Evolutionary conservation across 371 early-diverging fungal species (phyloP).

Genomic region (Spraguea lophii): DNA sequence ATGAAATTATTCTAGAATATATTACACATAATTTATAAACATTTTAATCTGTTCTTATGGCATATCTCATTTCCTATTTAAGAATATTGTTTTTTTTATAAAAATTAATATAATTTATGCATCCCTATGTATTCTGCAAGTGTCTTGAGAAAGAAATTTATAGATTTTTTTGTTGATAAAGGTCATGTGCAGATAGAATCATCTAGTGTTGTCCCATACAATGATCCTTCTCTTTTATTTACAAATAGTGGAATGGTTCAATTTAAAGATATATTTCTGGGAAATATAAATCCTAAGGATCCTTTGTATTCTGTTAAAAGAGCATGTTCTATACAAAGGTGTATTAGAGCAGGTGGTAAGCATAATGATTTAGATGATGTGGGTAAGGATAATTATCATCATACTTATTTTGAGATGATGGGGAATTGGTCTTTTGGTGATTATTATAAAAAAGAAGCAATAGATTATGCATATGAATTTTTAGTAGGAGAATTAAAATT

Average conservation of each 20-base stretch:
- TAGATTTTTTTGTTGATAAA: conserved; percentile 62
- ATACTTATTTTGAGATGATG: conserved; percentile 99
- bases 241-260: conserved; percentile 99
- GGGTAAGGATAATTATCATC: conserved; percentile 96
- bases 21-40: too few relatives aligned
- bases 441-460: conserved; percentile 90
- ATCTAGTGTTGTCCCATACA: conserved; percentile 74
- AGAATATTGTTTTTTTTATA: too few relatives aligned
- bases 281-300: conserved; percentile 68
- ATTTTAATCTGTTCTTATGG: too few relatives aligned
- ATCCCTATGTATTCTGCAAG: too few relatives aligned
- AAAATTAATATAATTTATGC: too few relatives aligned
- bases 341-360: conserved; percentile 96
- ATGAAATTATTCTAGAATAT: too few relatives aligned
- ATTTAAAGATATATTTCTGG: conserved; percentile 91
- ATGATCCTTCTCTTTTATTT: conserved; percentile 88
- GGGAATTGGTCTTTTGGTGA: conserved; percentile 99
- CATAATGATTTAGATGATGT: conserved; percentile 99
- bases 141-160: conserved; percentile 70
- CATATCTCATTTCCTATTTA: too few relatives aligned
- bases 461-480: conserved; percentile 73
- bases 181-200: conserved; percentile 65
- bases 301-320: conserved; percentile 65
- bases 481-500: conserved; percentile 68
- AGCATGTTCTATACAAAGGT: conserved; percentile 86